phyloP scores from a whole-genome alignment of 1,139 yeast species.

The Zygosaccharomyces sapae region DNA sequence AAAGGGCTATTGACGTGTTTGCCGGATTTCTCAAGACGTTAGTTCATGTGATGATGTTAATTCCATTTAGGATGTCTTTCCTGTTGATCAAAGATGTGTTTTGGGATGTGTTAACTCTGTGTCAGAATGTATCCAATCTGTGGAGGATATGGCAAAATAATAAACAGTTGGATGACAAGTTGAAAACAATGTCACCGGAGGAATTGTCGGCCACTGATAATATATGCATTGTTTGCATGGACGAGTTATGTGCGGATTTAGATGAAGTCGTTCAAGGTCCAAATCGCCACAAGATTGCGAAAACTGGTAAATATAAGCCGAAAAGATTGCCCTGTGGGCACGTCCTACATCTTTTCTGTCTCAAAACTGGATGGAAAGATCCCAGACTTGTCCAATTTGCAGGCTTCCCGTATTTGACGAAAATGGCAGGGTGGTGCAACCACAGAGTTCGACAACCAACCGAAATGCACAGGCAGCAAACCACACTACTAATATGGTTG shows the following conservation, averaged over 20 bases:
- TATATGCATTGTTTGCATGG: conserved; percentile 40
- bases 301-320: conserved; percentile 42
- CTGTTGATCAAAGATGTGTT: conserved; percentile 66
- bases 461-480: conserved; percentile 5
- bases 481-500: conserved; percentile 9
- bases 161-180: conserved; percentile 58
- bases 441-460: conserved; percentile 4
- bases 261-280: conserved; percentile 8
- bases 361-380: conserved; percentile 92
- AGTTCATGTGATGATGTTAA: conserved; percentile 51
- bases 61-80: conserved; percentile 55
- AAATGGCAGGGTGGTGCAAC: conserved; percentile 24
- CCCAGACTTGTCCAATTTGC: conserved; percentile 90
- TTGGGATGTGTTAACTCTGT: conserved; percentile 48
- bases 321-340: conserved; percentile 81
- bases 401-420: conserved; percentile 60
- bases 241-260: conserved; percentile 30
- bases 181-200: conserved; percentile 55
- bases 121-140: conserved; percentile 50
- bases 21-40: conserved; percentile 44
- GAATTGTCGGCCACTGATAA: conserved; percentile 63
- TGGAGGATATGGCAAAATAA: conserved; percentile 57
- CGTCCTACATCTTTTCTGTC: conserved; percentile 82
- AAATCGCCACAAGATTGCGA: conserved; percentile 7
- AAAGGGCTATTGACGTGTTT: conserved; percentile 54